Evolutionary conservation across 345 rosid genomes (phyloP).

Genomic region (Acer negundo): DNA sequence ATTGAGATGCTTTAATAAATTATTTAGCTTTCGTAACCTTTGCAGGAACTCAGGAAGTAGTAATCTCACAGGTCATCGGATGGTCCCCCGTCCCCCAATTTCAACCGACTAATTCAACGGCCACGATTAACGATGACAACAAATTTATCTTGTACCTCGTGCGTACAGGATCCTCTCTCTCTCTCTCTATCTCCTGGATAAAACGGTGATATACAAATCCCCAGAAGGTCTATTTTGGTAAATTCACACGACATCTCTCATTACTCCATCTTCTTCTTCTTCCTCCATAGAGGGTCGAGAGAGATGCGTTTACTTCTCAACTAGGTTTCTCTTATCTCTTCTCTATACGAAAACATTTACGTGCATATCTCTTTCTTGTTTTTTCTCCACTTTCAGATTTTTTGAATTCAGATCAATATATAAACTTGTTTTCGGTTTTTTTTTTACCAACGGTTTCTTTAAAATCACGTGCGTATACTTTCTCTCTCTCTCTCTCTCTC

Average conservation of each 20-base stretch:
- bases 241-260: background rate
- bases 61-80: background rate
- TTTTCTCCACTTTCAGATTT: background rate
- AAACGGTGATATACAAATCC: background rate
- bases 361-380: background rate
- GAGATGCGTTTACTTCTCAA: slow-evolving; percentile 16
- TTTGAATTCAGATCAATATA: slow-evolving; percentile 8
- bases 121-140: background rate
- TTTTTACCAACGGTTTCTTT: background rate
- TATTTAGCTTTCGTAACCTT: background rate
- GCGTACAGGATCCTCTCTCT: background rate
- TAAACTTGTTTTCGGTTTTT: background rate
- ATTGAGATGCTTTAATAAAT: too few species aligned
- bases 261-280: background rate
- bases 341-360: background rate
- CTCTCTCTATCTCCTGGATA: background rate
- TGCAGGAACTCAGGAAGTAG: background rate
- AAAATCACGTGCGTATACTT: background rate
- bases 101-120: slow-evolving; percentile 18
- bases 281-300: background rate
- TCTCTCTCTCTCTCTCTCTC: background rate
- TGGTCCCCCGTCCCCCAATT: background rate
- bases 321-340: slow-evolving; percentile 19
- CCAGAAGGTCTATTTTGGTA: background rate
- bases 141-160: background rate